phyloP scores from a whole-genome alignment of 2,329 filamentous ascomycete genomes.

The Pyrenophora graminea region DNA sequence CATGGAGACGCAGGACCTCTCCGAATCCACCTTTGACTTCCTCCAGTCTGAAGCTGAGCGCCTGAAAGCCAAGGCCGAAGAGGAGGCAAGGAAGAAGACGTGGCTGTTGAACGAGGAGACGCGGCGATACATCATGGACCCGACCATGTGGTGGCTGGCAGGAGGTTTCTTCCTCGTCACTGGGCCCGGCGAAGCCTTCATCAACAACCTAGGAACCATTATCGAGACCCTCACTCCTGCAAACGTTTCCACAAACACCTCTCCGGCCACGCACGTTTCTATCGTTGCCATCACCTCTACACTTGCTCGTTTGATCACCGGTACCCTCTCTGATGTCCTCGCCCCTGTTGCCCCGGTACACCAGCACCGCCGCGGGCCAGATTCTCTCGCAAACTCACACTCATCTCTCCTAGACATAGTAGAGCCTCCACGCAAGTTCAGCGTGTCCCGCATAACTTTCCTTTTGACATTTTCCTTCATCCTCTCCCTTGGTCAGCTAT shows the following conservation, averaged over 20 bases:
- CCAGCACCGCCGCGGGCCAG: constrained; percentile 59
- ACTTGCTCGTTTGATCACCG: constrained; percentile 84
- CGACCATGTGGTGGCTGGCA: constrained; percentile 95
- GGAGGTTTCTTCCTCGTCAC: constrained; percentile 90
- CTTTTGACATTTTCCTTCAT: constrained; percentile 82
- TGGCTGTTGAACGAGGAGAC: constrained; percentile 94
- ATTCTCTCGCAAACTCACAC: constrained; percentile 49
- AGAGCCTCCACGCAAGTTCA: constrained; percentile 48
- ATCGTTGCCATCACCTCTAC: constrained; percentile 91
- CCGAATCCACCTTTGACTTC: constrained; percentile 54
- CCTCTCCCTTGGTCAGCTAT: constrained; percentile 75
- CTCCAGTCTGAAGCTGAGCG: constrained; percentile 52
- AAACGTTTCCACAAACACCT: constrained; percentile 61
- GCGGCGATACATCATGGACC: constrained; percentile 78
- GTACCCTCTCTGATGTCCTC: constrained; percentile 84
- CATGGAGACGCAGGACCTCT: constrained; percentile 53
- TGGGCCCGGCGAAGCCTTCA: constrained; percentile 94
- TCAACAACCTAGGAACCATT: constrained; percentile 95
- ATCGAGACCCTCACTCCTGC: constrained; percentile 79
- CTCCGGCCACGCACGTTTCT: constrained; percentile 85
- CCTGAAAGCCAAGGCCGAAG: constrained; percentile 53
- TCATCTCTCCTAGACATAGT: constrained; percentile 38
- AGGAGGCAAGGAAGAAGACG: constrained; percentile 75
- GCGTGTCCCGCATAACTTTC: constrained; percentile 78
- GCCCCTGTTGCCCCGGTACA: constrained; percentile 61